Base-by-base conservation (phyloP, 139 green algal genomes). In the Picochlorum sp. region DNA sequence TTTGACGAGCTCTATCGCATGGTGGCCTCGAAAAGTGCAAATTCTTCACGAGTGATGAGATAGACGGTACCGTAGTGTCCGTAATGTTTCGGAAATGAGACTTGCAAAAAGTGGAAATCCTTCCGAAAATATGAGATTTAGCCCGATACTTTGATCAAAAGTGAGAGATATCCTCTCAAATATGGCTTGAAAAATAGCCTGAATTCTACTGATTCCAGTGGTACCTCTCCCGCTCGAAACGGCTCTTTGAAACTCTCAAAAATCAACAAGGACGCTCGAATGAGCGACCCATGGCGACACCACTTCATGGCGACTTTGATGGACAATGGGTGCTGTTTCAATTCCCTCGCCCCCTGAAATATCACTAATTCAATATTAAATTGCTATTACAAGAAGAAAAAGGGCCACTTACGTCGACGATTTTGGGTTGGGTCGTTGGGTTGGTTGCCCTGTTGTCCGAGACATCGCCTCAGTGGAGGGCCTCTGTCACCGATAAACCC, bases 101-200 rank as follows among this genome's bases (percentile, higher is more conserved):
- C n/a, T n/a, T n/a, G n/a, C n/a, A n/a, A n/a, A n/a, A n/a, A n/a
- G n/a, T n/a, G n/a, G n/a, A n/a, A n/a, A n/a, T n/a, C n/a, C n/a
- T n/a, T n/a, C n/a, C n/a, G n/a, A n/a, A n/a, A n/a, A n/a, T n/a
- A n/a, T n/a, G n/a, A n/a, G n/a, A n/a, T n/a, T n/a, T n/a, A n/a
- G n/a, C n/a, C n/a, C n/a, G n/a, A 54, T 54, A 54, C 8, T 54
- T 54, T 18, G 47, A 54, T 24, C 47, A 54, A 54, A 54, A 54
- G 47, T 54, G 47, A 54, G 47, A 54, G 47, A 54, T 54, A 24
- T 20, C 11, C 18, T 24, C 47, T 54, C 47, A 9, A 24, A 24
- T 54, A 54, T 0, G 7, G 47, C 47, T 54, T 20, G 47, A 54
- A 18, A 54, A 54, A 54, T 54, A 54, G 47, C 47, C 0, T 20